Conservation (phyloP, 2,329 filamentous ascomycete species). For the Cercospora sp. region DNA sequence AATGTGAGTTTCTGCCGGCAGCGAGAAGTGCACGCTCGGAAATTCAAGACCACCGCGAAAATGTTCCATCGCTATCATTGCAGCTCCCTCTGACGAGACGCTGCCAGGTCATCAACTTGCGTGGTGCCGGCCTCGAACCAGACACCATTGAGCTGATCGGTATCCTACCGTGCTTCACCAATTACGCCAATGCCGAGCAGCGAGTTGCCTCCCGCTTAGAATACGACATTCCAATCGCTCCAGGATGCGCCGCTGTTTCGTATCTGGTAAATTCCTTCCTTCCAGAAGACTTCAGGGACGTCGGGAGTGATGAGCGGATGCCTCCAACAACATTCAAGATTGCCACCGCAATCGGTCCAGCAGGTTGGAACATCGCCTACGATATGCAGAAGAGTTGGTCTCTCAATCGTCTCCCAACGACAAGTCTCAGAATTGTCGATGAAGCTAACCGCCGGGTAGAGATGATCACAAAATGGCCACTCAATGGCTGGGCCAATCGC, state of each 20-base stretch:
- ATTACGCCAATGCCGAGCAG: conserved; percentile 15
- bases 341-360: conserved; percentile 5
- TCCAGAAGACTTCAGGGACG: conserved; percentile 14
- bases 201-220: conserved; percentile 1
- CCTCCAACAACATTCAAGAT: conserved; percentile 10
- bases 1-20: conserved; percentile 6
- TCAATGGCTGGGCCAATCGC: not conserved
- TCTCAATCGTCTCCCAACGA: not conserved
- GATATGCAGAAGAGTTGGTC: conserved; percentile 15
- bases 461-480: not conserved
- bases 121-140: conserved; percentile 12
- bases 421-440: not conserved
- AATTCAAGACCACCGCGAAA: not conserved
- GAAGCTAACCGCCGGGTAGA: not conserved
- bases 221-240: conserved; percentile 19
- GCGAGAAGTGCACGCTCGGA: no score
- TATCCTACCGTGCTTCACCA: conserved; percentile 21
- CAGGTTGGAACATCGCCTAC: conserved; percentile 17
- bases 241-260: conserved; percentile 15
- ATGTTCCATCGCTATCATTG: not conserved
- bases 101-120: conserved; percentile 1
- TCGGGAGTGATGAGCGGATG: conserved; percentile 8
- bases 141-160: conserved; percentile 17
- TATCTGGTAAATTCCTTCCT: conserved; percentile 16
- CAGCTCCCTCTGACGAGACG: not conserved